Conservation (phyloP, 768 basidiomycete species). For the Saitozyma podzolica region DNA sequence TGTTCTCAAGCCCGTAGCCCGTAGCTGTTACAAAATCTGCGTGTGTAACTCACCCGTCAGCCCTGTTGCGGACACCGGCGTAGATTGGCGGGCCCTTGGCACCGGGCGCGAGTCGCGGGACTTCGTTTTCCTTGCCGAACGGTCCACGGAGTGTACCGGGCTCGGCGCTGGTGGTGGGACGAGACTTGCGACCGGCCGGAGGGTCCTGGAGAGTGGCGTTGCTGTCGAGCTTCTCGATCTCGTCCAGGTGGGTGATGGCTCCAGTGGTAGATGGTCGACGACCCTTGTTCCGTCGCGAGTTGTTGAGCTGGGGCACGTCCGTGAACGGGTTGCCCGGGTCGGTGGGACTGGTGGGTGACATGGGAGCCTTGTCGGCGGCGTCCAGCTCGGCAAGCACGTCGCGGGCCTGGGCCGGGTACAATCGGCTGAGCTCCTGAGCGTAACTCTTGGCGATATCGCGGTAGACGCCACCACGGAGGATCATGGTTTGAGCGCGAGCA, state of each 20-base stretch:
- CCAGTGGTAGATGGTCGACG: not conserved
- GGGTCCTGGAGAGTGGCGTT: not conserved
- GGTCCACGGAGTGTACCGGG: no score
- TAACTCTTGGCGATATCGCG: conserved; percentile 30
- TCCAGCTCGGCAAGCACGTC: conserved; percentile 43
- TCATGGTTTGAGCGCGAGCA: conserved; percentile 47
- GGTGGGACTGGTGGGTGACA: conserved; percentile 9
- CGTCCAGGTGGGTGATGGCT: not conserved
- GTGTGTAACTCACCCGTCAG: conserved; percentile 33
- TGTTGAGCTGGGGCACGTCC: not conserved
- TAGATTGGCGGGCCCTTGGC: conserved; percentile 13
- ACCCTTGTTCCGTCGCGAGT: not conserved
- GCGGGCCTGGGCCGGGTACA: conserved; percentile 30
- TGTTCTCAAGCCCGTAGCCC: no score
- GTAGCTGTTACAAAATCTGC: not conserved
- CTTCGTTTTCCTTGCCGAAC: no score
- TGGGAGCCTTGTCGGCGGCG: conserved; percentile 24
- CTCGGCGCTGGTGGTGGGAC: no score
- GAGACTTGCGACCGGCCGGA: not conserved
- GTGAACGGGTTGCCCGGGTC: conserved; percentile 10
- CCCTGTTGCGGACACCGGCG: conserved; percentile 22
- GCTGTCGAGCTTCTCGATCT: not conserved
- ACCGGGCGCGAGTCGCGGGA: conserved; percentile 1
- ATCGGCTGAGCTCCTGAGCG: conserved; percentile 26
- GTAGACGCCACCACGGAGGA: conserved; percentile 34